These are phyloP conservation scores for Fibroporia radiculosa DNA, from an alignment of 768 basidiomycete species.

Conservation along the genomic window DNA sequence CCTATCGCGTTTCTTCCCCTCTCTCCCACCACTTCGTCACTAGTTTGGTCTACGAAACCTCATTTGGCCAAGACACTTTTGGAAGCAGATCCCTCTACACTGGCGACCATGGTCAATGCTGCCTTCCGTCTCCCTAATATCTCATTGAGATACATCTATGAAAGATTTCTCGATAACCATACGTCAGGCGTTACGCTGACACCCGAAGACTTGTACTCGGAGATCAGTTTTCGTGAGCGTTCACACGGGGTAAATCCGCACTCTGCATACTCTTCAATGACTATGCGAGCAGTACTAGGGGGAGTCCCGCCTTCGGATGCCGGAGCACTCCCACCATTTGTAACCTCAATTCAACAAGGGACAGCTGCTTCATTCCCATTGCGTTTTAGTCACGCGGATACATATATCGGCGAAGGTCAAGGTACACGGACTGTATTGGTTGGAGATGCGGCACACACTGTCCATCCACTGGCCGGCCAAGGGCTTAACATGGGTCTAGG, in stretches of 20 bases:
- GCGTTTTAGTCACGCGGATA: slow-evolving; percentile 76
- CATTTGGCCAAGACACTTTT: slow-evolving; percentile 66
- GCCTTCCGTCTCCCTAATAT: slow-evolving; percentile 80
- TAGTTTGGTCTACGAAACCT: slow-evolving; percentile 93
- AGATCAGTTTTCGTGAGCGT: slow-evolving; percentile 66
- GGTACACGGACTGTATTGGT: slow-evolving; percentile 76
- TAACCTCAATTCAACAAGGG: slow-evolving; percentile 60
- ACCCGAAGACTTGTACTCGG: slow-evolving; percentile 41
- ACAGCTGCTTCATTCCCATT: slow-evolving; percentile 88
- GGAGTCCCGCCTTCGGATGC: slow-evolving; percentile 59
- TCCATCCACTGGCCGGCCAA: slow-evolving; percentile 94
- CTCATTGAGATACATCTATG: slow-evolving; percentile 62
- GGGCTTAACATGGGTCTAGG: slow-evolving; percentile 91
- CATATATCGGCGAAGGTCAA: slow-evolving; percentile 69
- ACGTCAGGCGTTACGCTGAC: slow-evolving; percentile 38
- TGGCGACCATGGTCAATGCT: slow-evolving; percentile 78
- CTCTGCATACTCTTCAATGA: slow-evolving; percentile 54
- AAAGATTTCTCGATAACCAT: slow-evolving; percentile 50
- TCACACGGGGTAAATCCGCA: slow-evolving; percentile 57
- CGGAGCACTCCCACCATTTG: slow-evolving; percentile 64
- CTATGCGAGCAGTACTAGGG: slow-evolving; percentile 19
- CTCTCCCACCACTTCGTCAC: slow-evolving; percentile 66
- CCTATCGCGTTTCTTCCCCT: slow-evolving; percentile 94
- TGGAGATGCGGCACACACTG: slow-evolving; percentile 93
- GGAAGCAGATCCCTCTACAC: slow-evolving; percentile 50